Evolutionary conservation across 257 asterid genomes (phyloP).

Genomic region (Salvia miltiorrhiza): DNA sequence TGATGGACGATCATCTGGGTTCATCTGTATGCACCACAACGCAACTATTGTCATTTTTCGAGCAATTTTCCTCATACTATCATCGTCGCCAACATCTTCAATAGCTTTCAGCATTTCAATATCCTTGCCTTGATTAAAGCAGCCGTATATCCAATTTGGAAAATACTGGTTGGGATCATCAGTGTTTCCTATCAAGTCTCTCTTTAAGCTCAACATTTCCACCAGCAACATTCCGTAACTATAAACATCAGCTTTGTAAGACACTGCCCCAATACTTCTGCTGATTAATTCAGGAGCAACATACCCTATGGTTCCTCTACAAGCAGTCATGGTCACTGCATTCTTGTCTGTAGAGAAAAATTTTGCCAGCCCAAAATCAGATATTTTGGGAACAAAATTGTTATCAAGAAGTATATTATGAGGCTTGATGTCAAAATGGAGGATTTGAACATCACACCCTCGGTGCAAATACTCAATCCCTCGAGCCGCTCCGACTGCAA

Average conservation of each 20-base stretch:
- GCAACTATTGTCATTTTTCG: constrained; percentile 1
- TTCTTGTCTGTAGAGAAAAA: constrained; percentile 6
- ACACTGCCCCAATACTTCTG: constrained; percentile 10
- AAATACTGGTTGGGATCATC: neutral
- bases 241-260: constrained; percentile 22
- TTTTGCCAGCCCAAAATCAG: constrained; percentile 27
- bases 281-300: constrained; percentile 27
- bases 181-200: neutral
- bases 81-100: neutral
- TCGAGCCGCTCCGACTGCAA: constrained; percentile 28
- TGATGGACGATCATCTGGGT: neutral
- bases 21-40: neutral
- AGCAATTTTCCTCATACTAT: neutral
- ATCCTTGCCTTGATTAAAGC: constrained; percentile 19
- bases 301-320: constrained; percentile 28
- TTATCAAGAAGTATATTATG: no score
- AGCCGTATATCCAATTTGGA: constrained; percentile 17
- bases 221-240: constrained; percentile 28
- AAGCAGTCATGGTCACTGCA: constrained; percentile 18
- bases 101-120: neutral
- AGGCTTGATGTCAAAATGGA: constrained; percentile 27
- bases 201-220: constrained; percentile 20
- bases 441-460: constrained; percentile 21
- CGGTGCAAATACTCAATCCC: constrained; percentile 29
- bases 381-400: constrained; percentile 21